A percentile compares a stretch with the other conserved stretches of the same genome.
Conservation (phyloP, 2,329 filamentous ascomycete species). For the Calonectria hongkongensis region DNA sequence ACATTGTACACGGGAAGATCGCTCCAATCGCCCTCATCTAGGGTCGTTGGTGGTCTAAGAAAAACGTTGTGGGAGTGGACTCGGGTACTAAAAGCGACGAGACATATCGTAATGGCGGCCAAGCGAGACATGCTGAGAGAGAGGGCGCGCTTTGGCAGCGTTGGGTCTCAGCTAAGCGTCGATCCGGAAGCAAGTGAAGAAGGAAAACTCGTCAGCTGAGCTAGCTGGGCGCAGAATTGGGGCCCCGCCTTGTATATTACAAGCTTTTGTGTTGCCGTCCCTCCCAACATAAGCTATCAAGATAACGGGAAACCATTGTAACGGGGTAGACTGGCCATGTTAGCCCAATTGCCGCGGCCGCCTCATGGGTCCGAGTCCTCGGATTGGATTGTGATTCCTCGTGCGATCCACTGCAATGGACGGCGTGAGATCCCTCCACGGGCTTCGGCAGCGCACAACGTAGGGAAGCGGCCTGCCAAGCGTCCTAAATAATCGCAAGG, state of each 20-base stretch:
- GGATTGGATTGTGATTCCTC: constrained; percentile 1
- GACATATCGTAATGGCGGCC: neutral
- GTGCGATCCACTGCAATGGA: neutral
- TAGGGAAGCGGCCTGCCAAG: neutral
- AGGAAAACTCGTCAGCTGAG: neutral
- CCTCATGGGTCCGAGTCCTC: neutral
- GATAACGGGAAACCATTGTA: neutral
- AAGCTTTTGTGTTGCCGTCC: neutral
- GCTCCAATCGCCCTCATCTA: constrained; percentile 8
- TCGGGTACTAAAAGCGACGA: neutral
- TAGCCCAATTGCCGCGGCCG: neutral
- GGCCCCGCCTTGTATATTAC: constrained; percentile 13
- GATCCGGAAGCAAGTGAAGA: neutral
- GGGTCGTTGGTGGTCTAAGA: neutral
- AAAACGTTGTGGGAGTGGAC: neutral
- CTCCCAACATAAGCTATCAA: neutral
- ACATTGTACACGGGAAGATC: constrained; percentile 13
- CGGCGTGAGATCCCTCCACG: neutral
- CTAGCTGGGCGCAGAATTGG: neutral
- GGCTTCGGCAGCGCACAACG: neutral
- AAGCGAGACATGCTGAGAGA: neutral
- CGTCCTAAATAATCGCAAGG: neutral
- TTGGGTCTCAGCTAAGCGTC: neutral
- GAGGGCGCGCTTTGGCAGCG: neutral
- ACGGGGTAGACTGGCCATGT: neutral